Conservation (phyloP, 805 yeast species). For the Saccharomycopsis javanensis region DNA sequence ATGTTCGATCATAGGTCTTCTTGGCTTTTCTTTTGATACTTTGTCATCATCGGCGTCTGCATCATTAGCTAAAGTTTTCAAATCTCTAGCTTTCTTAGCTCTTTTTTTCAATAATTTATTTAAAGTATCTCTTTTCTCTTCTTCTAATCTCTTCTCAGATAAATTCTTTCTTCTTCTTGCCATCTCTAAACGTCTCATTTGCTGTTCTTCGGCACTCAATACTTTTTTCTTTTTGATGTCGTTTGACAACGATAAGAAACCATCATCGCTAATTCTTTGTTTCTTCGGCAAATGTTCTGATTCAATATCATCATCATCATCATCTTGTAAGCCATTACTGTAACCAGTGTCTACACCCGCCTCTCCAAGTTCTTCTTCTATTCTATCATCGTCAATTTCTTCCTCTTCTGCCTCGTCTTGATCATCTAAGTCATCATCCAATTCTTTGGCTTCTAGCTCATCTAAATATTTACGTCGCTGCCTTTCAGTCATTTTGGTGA, state of each 20-base stretch:
- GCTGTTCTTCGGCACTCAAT: constrained; percentile 76
- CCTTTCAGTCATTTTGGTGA: constrained; percentile 45
- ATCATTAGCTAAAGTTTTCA: constrained; percentile 23
- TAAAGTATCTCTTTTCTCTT: constrained; percentile 85
- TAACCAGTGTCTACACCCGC: not conserved
- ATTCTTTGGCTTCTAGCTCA: constrained; percentile 7
- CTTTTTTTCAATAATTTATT: constrained; percentile 78
- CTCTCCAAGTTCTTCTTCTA: not conserved
- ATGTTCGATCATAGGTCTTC: constrained; percentile 37
- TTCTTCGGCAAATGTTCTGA: not conserved
- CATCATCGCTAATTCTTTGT: not conserved
- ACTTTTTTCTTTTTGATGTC: constrained; percentile 40
- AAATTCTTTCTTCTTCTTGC: constrained; percentile 83
- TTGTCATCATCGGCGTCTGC: constrained; percentile 21
- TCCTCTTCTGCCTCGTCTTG: not conserved
- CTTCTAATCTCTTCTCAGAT: constrained; percentile 73
- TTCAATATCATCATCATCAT: not conserved
- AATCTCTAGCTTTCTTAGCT: constrained; percentile 58
- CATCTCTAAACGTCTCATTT: constrained; percentile 72
- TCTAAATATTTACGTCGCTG: constrained; percentile 40
- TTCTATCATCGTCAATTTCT: constrained; percentile 18
- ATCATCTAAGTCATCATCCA: not conserved
- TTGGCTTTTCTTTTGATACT: constrained; percentile 21
- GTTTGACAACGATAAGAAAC: constrained; percentile 29
- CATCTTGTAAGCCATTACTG: not conserved